Conservation (phyloP, 1,284 basidiomycete genomes). For the Tranzscheliella williamsii region DNA sequence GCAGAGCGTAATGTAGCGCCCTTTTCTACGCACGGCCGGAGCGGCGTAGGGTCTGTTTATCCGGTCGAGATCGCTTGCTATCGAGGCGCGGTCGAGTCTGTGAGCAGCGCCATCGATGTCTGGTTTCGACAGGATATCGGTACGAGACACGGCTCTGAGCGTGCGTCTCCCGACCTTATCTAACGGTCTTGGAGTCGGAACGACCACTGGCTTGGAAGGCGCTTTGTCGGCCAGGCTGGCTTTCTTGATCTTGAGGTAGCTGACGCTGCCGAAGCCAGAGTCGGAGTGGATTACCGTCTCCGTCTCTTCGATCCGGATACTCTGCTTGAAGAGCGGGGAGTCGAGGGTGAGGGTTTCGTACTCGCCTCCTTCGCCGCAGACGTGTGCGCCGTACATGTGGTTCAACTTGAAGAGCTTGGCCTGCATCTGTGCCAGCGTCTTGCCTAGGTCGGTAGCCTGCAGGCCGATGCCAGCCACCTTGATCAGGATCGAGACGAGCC, state of each 20-base stretch:
- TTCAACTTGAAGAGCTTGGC: slow-evolving; percentile 76
- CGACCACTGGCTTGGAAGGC: background rate
- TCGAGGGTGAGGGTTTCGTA: slow-evolving; percentile 94
- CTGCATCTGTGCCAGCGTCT: slow-evolving; percentile 75
- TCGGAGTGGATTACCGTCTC: slow-evolving; percentile 54
- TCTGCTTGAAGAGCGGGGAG: slow-evolving; percentile 81
- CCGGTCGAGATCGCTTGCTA: too few relatives aligned
- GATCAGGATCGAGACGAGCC: slow-evolving; percentile 82
- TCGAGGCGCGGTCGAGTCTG: too few relatives aligned
- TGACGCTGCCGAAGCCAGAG: slow-evolving; percentile 50
- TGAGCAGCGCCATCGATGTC: too few relatives aligned
- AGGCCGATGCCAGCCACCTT: slow-evolving; percentile 96
- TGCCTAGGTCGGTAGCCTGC: slow-evolving; percentile 75
- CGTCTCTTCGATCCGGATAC: slow-evolving; percentile 67
- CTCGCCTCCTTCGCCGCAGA: slow-evolving; percentile 97
- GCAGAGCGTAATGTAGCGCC: background rate
- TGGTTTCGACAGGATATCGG: too few relatives aligned
- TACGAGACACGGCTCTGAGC: slow-evolving; percentile 19
- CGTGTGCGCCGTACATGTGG: slow-evolving; percentile 80
- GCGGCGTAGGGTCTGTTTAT: too few relatives aligned
- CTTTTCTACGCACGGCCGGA: background rate
- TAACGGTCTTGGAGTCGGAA: slow-evolving; percentile 19
- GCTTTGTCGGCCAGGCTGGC: slow-evolving; percentile 43
- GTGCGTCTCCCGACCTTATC: slow-evolving; percentile 32
- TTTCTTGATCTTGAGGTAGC: slow-evolving; percentile 46